Evolutionary conservation across 108 stramenopile genomes (phyloP).

Genomic region (Fistulifera pelliculosa): DNA sequence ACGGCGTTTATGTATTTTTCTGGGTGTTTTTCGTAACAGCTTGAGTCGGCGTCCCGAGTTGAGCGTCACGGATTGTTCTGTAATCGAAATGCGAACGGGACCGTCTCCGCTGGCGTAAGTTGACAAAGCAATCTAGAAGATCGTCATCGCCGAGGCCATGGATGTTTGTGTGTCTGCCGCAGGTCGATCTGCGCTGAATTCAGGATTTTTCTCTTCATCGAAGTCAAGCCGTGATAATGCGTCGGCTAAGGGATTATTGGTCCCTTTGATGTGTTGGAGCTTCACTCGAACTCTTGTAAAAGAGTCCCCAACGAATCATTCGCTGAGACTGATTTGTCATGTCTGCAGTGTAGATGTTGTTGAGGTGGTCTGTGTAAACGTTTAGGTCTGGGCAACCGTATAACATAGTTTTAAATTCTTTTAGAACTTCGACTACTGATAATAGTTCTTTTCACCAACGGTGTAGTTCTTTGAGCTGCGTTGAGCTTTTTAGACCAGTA

Average conservation of each 20-base stretch:
- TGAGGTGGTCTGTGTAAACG: conserved; percentile 20
- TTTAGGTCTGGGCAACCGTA: conserved; percentile 9
- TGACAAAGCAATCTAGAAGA: no score
- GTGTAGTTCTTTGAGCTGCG: conserved; percentile 28
- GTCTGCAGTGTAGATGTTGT: conserved; percentile 6
- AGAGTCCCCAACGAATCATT: conserved; percentile 32
- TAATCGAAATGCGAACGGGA: no score
- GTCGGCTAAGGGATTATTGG: conserved; percentile 34
- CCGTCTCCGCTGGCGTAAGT: no score
- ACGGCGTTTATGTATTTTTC: no score
- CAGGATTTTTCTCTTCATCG: no score
- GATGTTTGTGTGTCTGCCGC: no score
- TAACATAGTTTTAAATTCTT: conserved; percentile 31
- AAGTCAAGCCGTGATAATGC: conserved; percentile 1
- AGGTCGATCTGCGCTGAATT: no score
- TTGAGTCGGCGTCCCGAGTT: no score
- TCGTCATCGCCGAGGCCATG: no score
- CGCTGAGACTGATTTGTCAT: conserved; percentile 12
- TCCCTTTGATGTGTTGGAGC: conserved; percentile 26
- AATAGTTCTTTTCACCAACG: conserved; percentile 35
- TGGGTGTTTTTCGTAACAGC: no score
- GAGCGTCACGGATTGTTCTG: no score
- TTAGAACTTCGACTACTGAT: conserved; percentile 35
- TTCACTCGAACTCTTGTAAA: conserved; percentile 28
- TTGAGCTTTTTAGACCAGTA: conserved; percentile 29